Percentiles rank a stretch among this genome's conserved stretches.
phyloP scores from a whole-genome alignment of 176 grass and related monocot genomes.

The Stipa capillata region DNA sequence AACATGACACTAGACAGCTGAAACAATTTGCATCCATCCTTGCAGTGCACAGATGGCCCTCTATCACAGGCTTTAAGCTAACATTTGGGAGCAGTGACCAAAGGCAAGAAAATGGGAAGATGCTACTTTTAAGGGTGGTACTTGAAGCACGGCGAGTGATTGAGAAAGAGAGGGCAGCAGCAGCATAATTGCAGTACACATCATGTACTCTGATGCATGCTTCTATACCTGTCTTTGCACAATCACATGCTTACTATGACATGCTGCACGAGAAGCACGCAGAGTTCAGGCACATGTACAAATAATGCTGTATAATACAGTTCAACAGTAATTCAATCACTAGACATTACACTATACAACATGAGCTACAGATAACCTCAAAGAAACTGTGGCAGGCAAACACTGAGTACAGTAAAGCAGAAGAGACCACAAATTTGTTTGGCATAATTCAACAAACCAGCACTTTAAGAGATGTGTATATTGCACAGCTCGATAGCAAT shows the following conservation, averaged over 20 bases:
- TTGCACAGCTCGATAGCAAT: neutral
- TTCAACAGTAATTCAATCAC: too few species aligned
- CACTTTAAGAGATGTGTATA: neutral
- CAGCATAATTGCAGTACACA: neutral
- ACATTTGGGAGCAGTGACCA: neutral
- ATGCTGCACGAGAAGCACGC: slow-evolving; percentile 6
- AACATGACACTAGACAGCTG: neutral
- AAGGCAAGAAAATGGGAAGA: slow-evolving; percentile 1
- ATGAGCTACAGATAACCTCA: neutral
- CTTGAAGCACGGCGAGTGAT: too few species aligned
- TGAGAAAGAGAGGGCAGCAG: neutral
- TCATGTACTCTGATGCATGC: neutral
- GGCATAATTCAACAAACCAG: neutral
- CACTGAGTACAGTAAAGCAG: neutral
- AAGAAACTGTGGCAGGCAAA: neutral
- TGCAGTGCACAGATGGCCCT: neutral
- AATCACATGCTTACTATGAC: slow-evolving; percentile 9
- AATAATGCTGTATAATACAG: neutral
- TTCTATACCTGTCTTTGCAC: neutral
- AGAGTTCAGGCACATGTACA: slow-evolving; percentile 5
- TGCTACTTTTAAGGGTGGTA: slow-evolving; percentile 14
- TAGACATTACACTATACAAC: neutral
- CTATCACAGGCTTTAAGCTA: slow-evolving; percentile 9
- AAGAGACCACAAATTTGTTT: neutral
- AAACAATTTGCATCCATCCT: neutral